Conservation (phyloP, 768 basidiomycete genomes). For the Kwoniella pini region DNA sequence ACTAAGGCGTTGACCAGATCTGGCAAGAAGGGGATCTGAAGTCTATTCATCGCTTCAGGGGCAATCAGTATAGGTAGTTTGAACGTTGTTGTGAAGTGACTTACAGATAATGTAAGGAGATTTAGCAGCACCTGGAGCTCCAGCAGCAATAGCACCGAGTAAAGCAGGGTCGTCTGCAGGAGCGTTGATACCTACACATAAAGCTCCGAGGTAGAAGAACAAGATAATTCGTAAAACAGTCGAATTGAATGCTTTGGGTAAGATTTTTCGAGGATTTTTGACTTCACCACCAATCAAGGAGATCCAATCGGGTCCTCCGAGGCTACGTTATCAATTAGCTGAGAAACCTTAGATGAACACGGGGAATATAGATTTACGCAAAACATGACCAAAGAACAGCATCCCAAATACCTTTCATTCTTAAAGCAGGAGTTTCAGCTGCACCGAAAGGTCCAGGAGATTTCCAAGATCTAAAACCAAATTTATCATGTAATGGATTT, state of each 20-base stretch:
- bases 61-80: background rate
- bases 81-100: background rate
- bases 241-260: slow-evolving; percentile 23
- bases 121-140: slow-evolving; percentile 33
- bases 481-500: slow-evolving; percentile 61
- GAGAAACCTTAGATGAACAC: too few relatives aligned
- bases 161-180: slow-evolving; percentile 14
- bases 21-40: slow-evolving; percentile 17
- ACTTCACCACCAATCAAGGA: slow-evolving; percentile 21
- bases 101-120: slow-evolving; percentile 27
- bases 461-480: slow-evolving; percentile 45
- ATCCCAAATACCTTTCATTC: slow-evolving; percentile 23
- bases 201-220: slow-evolving; percentile 18
- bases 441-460: slow-evolving; percentile 24
- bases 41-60: slow-evolving; percentile 24
- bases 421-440: background rate
- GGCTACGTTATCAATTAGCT: slow-evolving; percentile 1
- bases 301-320: slow-evolving; percentile 26
- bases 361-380: slow-evolving; percentile 14
- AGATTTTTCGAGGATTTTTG: slow-evolving; percentile 19
- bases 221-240: slow-evolving; percentile 20
- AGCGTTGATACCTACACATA: slow-evolving; percentile 16
- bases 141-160: slow-evolving; percentile 21
- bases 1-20: slow-evolving; percentile 28
- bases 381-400: slow-evolving; percentile 25